phyloP scores from a whole-genome alignment of 768 basidiomycete genomes.

The Gautieria morchelliformis region DNA sequence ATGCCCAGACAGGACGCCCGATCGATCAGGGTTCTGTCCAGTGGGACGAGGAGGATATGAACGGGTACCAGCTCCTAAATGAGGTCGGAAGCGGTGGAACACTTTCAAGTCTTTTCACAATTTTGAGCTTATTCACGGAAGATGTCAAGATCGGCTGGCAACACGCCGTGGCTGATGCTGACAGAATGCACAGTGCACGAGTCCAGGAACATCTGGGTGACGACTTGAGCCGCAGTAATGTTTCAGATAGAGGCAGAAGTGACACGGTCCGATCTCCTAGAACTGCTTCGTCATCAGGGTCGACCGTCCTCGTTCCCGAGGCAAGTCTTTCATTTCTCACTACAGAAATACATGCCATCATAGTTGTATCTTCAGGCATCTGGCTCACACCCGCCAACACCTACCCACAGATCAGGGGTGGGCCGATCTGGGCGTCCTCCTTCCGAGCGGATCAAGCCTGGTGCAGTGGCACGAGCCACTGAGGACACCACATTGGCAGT shows the following conservation, averaged over 20 bases:
- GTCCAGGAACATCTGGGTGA: neutral
- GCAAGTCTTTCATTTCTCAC: constrained; percentile 16
- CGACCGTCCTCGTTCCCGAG: constrained; percentile 51
- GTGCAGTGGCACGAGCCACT: constrained; percentile 84
- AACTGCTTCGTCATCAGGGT: constrained; percentile 61
- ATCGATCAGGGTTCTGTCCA: constrained; percentile 38
- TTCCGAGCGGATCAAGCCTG: constrained; percentile 21
- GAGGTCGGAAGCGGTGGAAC: constrained; percentile 96
- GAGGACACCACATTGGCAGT: constrained; percentile 96
- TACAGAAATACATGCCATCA: neutral
- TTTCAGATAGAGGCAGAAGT: constrained; percentile 29
- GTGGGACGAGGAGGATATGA: constrained; percentile 83
- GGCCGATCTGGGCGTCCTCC: constrained; percentile 10
- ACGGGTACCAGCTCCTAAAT: constrained; percentile 92
- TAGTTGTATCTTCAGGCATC: neutral
- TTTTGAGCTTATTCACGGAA: constrained; percentile 93
- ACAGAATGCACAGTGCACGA: neutral
- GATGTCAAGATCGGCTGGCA: constrained; percentile 90
- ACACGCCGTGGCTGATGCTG: constrained; percentile 25
- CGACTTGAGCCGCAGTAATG: constrained; percentile 12
- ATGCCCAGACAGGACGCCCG: constrained; percentile 56
- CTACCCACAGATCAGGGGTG: neutral
- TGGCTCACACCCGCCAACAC: neutral
- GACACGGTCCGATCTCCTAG: constrained; percentile 5
- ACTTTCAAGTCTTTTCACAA: constrained; percentile 91